Conservation (phyloP, 257 asterid species). For the Solanum pennellii region DNA sequence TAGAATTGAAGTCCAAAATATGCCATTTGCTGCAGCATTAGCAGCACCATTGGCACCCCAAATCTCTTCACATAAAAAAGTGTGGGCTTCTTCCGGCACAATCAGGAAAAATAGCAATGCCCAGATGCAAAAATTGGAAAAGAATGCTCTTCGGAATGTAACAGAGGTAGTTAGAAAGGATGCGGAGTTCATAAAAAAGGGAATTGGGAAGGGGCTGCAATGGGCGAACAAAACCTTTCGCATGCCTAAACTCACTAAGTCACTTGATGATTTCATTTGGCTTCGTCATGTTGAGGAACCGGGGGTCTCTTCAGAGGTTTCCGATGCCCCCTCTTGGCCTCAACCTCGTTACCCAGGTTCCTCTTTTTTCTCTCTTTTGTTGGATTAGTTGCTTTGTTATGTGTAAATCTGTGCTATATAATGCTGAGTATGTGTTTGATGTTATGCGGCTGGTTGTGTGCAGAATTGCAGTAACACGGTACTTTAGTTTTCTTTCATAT, state of each 20-base stretch:
- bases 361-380: not conserved
- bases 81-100: not conserved
- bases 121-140: constrained; percentile 21
- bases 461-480: not conserved
- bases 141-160: constrained; percentile 37
- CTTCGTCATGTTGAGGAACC: constrained; percentile 65
- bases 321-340: constrained; percentile 52
- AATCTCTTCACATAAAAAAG: not conserved
- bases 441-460: not conserved
- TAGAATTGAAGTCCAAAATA: not conserved
- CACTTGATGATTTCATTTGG: constrained; percentile 74
- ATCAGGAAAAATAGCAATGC: constrained; percentile 12
- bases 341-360: constrained; percentile 75
- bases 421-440: not conserved
- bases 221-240: constrained; percentile 64
- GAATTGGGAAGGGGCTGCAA: constrained; percentile 44
- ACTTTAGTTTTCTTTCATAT: not conserved
- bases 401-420: not conserved
- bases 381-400: not conserved
- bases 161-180: constrained; percentile 60
- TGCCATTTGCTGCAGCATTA: not conserved
- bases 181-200: constrained; percentile 30
- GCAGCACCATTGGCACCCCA: not conserved
- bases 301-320: constrained; percentile 5
- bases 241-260: constrained; percentile 43